A percentile compares a stretch with the other conserved stretches of the same genome.
Conservation (phyloP, 805 yeast genomes). For the Metschnikowia corniflorae region DNA sequence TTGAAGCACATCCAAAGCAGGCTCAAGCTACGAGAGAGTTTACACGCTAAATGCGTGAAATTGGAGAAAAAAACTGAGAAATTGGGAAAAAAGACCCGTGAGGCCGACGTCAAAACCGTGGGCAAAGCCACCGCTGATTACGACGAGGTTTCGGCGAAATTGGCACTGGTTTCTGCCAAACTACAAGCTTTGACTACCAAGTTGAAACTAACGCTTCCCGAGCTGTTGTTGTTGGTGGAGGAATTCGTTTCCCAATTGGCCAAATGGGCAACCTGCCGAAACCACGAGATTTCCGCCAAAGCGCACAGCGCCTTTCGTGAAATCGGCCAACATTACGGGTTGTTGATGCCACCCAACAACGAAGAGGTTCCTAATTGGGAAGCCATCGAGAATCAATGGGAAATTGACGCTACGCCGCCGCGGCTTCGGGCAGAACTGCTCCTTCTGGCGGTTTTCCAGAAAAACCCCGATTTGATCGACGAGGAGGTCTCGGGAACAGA, state of each 20-base stretch:
- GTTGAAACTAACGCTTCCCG: slow-evolving; percentile 43
- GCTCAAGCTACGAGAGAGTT: slow-evolving; percentile 43
- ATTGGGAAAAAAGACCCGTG: slow-evolving; percentile 24
- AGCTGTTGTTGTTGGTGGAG: slow-evolving; percentile 41
- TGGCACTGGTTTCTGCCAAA: slow-evolving; percentile 27
- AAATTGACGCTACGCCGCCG: slow-evolving; percentile 31
- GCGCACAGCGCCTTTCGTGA: slow-evolving; percentile 28
- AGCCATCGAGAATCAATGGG: slow-evolving; percentile 38
- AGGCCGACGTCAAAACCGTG: slow-evolving; percentile 24
- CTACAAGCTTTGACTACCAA: slow-evolving; percentile 34
- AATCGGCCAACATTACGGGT: slow-evolving; percentile 30
- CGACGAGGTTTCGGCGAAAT: slow-evolving; percentile 23
- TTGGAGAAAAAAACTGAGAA: slow-evolving; percentile 36
- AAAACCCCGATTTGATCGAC: slow-evolving; percentile 36
- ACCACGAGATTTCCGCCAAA: slow-evolving; percentile 31
- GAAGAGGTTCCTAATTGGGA: neutral
- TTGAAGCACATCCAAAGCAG: slow-evolving; percentile 37
- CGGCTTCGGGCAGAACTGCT: slow-evolving; percentile 39
- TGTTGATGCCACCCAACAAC: slow-evolving; percentile 24
- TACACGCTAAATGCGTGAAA: slow-evolving; percentile 41
- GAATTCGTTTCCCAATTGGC: slow-evolving; percentile 47
- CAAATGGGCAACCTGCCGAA: slow-evolving; percentile 35
- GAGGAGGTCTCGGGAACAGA: slow-evolving; percentile 32
- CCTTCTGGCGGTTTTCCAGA: slow-evolving; percentile 25
- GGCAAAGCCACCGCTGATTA: slow-evolving; percentile 42